Percentiles rank a stretch among this genome's conserved stretches.
These are phyloP conservation scores for Phylloporus scabripes DNA, from an alignment of 768 basidiomycete species.

Conservation along the genomic window DNA sequence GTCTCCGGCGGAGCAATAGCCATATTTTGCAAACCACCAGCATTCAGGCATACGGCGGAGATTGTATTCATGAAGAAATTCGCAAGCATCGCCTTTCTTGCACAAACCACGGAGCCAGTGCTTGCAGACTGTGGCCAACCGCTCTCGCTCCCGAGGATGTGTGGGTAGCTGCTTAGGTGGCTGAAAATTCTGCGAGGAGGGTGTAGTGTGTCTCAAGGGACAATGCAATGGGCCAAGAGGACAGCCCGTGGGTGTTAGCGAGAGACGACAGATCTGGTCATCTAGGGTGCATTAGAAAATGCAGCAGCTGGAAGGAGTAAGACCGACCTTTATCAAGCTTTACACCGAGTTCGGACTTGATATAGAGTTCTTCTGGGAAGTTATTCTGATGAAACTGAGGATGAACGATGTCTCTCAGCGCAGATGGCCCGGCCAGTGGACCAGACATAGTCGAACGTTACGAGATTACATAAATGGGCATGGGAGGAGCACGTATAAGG, in stretches of 20 bases:
- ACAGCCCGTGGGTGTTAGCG: constrained; percentile 76
- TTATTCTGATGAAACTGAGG: constrained; percentile 96
- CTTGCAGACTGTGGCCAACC: constrained; percentile 92
- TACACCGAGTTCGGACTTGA: constrained; percentile 77
- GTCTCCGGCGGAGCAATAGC: constrained; percentile 94
- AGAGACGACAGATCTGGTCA: constrained; percentile 88
- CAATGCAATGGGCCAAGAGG: constrained; percentile 91
- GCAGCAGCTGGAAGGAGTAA: neutral
- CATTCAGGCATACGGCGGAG: constrained; percentile 97
- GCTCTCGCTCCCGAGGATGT: constrained; percentile 78
- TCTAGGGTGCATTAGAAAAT: constrained; percentile 43
- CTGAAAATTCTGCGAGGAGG: constrained; percentile 85
- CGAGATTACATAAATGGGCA: constrained; percentile 7
- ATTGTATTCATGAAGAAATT: constrained; percentile 99
- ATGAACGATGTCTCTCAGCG: constrained; percentile 63
- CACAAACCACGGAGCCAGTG: constrained; percentile 98
- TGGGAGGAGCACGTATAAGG: neutral
- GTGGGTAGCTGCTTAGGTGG: constrained; percentile 77
- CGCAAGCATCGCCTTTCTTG: constrained; percentile 97
- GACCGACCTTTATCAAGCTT: constrained; percentile 85
- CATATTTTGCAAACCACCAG: constrained; percentile 98
- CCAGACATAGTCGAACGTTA: constrained; percentile 28
- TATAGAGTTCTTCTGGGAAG: constrained; percentile 70
- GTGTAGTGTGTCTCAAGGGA: constrained; percentile 86
- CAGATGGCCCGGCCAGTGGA: constrained; percentile 53